These are phyloP conservation scores for Stromatinia cepivora DNA, from an alignment of 2,329 filamentous ascomycete species.

Conservation along the genomic window DNA sequence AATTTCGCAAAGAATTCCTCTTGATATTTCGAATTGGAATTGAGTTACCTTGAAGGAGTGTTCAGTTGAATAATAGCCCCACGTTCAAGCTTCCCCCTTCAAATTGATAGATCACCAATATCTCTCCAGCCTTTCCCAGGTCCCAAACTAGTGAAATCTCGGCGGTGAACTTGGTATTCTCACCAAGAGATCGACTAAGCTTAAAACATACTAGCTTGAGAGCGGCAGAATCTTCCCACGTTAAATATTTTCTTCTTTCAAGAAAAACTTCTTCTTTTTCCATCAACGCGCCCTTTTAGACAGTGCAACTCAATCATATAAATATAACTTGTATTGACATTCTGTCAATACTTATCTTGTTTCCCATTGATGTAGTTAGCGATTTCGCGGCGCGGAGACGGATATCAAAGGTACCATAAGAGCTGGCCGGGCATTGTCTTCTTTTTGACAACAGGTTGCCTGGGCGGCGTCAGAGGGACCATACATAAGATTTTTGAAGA, in stretches of 20 bases:
- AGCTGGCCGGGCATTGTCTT: slow-evolving; percentile 55
- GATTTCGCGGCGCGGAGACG: slow-evolving; percentile 60
- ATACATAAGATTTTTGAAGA: slow-evolving; percentile 51
- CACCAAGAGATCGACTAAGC: neutral
- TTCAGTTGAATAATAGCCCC: slow-evolving; percentile 31
- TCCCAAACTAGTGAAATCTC: slow-evolving; percentile 11
- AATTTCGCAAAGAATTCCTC: neutral
- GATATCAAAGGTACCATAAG: slow-evolving; percentile 55
- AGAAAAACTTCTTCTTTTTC: slow-evolving; percentile 35
- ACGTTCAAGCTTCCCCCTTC: slow-evolving; percentile 27
- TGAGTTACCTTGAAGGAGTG: slow-evolving; percentile 4
- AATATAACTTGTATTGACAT: slow-evolving; percentile 60
- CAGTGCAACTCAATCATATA: slow-evolving; percentile 76
- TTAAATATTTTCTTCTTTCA: slow-evolving; percentile 19
- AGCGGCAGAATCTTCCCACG: slow-evolving; percentile 3
- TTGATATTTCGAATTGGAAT: neutral
- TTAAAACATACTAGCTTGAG: neutral
- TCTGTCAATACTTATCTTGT: slow-evolving; percentile 63
- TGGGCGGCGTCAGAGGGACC: slow-evolving; percentile 84
- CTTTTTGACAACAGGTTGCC: slow-evolving; percentile 54
- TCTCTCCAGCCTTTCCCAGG: slow-evolving; percentile 8
- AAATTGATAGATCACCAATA: neutral
- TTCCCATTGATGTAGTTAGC: slow-evolving; percentile 61
- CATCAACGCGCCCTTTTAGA: slow-evolving; percentile 74
- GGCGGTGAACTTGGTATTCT: slow-evolving; percentile 1